Base-by-base conservation (phyloP, 2,329 filamentous ascomycete genomes). In the Zymoseptoria crescenta region DNA sequence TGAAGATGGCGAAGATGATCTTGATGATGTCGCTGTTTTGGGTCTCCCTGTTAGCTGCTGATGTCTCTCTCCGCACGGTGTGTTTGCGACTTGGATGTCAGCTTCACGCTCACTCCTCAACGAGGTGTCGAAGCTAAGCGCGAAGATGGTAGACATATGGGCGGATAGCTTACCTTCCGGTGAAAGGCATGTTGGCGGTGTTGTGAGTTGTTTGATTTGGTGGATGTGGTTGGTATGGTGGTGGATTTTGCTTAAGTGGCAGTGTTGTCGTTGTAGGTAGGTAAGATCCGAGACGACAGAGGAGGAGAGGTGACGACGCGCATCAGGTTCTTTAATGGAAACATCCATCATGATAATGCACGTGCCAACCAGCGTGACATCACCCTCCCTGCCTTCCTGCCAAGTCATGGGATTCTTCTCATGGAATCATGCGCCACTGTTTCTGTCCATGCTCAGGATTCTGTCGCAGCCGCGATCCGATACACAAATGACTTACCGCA, bases 1-100 rank as follows among this genome's bases (percentile, higher is more conserved):
- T 85, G 79, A 96, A 80, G 81, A 96, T 81, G 81, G 91, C 91
- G 79, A 96, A 83, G 78, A 96, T 83, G 81, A 89, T 87, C 80
- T 89, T 89, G 84, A 85, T 86, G 77, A 89, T 85, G 74, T 89
- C 86, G 74, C 86, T 88, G 69, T 30, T 5, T 56, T 52, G 24
- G n/a, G 13, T n/a, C n/a, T 45, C 4, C 13, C 24, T 57, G 35
- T 21, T 20, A 52, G 45, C 28, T 45, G 45, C 20, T 54, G 52
- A n/a, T n/a, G n/a, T n/a, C n/a, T 49, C 28, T 54, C 49, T 60
- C 50, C 19, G 30, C 16, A 16, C 16, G n/a, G 27, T 35, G 27
- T 35, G 53, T 49, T 60, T 64, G 54, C 45, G 27, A 54, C 35
- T n/a, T 54, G 50, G 50, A 13, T 28, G 49, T 24, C 49, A 21